Base-by-base conservation (phyloP, 305 asterid species). In the Fraxinus nigra region DNA sequence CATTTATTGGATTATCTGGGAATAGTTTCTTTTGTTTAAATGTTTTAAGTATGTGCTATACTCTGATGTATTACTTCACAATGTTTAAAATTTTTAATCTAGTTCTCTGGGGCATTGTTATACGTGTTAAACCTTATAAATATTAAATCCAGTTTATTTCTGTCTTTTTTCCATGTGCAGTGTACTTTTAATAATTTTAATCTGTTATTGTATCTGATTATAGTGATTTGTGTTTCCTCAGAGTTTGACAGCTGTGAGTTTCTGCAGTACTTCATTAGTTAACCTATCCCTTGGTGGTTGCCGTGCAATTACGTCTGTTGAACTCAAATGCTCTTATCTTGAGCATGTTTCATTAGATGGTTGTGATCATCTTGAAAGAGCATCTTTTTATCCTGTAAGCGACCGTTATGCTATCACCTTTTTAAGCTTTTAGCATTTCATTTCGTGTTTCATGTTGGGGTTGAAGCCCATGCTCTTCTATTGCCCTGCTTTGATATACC, bases 241-340 rank as follows among this genome's bases (percentile, higher is more conserved):
- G 98, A 92, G 98, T 89, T 93, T 97, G 94, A 97, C 97, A 4
- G 82, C 89, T 65, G 96, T 92, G 82, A 87, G 90, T 78, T 91
- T 97, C 89, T 79, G 76, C 79, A 95, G 97, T 82, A 88, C 93
- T 22, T 91, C 98, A 79, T 88, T 97, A 81, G 88, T 89, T 81
- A 88, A 91, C 87, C 97, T 97, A 48, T 97, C 99, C 73, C 98
- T 97, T 84, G 92, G 94, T 81, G 98, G 97, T 89, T 97, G 98
- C 83, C 97, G 96, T 85, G 97, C 91, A 85, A 77, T 97, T 84
- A 91, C 97, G 78, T 87, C 90, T 86, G 97, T 97, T 79, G 95
- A 91, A 76, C 93, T 97, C 78, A 86, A 51, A 80, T 97, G 99
- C 88, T 94, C 97, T 76, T 87, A 77, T 85, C 99, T 97, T 3